phyloP scores from a whole-genome alignment of 352 stramenopile genomes.

The Phytophthora colocasiae region DNA sequence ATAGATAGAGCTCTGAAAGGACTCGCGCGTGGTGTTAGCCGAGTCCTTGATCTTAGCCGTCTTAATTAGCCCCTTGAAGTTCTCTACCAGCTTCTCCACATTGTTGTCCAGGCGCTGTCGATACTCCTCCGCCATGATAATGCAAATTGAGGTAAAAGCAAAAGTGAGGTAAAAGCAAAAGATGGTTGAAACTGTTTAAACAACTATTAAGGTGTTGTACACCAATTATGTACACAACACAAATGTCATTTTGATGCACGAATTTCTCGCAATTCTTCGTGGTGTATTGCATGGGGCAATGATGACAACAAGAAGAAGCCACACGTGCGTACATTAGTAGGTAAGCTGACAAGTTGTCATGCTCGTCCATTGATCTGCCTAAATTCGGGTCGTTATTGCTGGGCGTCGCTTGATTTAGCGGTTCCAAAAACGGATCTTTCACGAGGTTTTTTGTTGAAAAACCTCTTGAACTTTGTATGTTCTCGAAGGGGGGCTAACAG shows the following conservation, averaged over 20 bases:
- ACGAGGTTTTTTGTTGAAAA: conserved; percentile 36
- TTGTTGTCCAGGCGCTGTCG: conserved; percentile 88
- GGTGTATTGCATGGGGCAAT: no score
- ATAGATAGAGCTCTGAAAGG: conserved; percentile 85
- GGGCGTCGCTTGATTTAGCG: conserved; percentile 10
- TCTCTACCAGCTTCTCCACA: conserved; percentile 90
- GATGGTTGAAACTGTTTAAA: no score
- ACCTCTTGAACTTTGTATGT: conserved; percentile 24
- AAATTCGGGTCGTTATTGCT: conserved; percentile 8
- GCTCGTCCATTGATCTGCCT: background rate
- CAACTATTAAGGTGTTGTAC: background rate
- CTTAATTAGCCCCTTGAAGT: conserved; percentile 87
- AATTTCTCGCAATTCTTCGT: no score
- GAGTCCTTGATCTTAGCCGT: conserved; percentile 85
- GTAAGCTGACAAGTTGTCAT: background rate
- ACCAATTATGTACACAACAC: background rate
- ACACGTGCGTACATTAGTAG: no score
- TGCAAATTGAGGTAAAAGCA: background rate
- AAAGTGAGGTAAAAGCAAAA: background rate
- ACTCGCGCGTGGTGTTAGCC: conserved; percentile 81
- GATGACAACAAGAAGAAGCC: no score
- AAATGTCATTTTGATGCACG: background rate
- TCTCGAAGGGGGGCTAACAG: conserved; percentile 18
- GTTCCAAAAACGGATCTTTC: conserved; percentile 38
- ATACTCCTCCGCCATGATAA: conserved; percentile 83